Base-by-base conservation (phyloP, 2,329 filamentous ascomycete species). In the Colletotrichum paranaense region DNA sequence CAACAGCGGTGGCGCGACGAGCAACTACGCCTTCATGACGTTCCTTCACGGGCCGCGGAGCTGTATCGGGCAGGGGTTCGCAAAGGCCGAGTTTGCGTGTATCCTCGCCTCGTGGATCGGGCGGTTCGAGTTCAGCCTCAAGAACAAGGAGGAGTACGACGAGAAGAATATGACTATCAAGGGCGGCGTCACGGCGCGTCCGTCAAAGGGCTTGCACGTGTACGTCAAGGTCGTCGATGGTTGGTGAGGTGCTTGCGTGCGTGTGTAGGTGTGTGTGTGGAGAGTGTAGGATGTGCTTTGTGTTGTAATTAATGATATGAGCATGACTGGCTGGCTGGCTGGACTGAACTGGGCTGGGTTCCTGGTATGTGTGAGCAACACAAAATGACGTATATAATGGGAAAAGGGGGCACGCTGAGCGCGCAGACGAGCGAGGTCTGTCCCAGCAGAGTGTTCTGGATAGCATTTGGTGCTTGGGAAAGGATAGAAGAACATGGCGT, bases 41-140 rank as follows among this genome's bases (percentile, higher is more conserved):
- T 98, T 98, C 83, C 81, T 98, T 72, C 94, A 97, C 80, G 95
- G 95, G 0, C 95, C 95, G 2, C 86, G 95, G 66, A 93, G 92
- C 79, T 98, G 95, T 80, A 98, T 98, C 77, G 95, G 95, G 0
- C 89, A 92, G 81, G 87, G 87, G 2, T 98, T 98, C 83, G 93
- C 95, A 0, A 92, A 91, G 80, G 91, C 92, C 0, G 96, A 98
- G 85, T 94, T 98, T 82, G 94, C 94, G 9, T 96, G 93, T 79
- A 83, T 98, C 75, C 80, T 98, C 59, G 95, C 95, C 26, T 88
- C 90, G 9, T 91, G 93, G 87, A 88, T 96, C 4, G 95, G 95
- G 1, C 87, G 90, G 49, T 97, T 97, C 81, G 88, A 91, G 79
- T 91, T 92, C 80, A 84, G 84, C 76, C 79, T 92, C 67, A 81